Evolutionary conservation across 192 early-diverging fungal species (phyloP).

Genomic region (Linnemannia hyalina): DNA sequence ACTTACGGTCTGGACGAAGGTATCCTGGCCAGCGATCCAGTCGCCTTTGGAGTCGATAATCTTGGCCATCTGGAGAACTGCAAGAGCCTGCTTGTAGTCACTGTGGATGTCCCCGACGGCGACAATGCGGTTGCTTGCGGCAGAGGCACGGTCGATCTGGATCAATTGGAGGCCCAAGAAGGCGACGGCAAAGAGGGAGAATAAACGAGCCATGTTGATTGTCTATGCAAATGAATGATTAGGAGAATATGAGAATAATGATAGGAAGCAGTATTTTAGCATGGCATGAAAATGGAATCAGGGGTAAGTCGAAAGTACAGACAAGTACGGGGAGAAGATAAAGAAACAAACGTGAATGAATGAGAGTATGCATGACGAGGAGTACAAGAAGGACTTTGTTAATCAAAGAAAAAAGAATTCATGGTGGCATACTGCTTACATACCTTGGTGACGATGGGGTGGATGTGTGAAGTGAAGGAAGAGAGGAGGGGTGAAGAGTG

Average conservation of each 20-base stretch:
- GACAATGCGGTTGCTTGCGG: slow-evolving; percentile 63
- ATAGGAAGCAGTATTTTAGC: not conserved
- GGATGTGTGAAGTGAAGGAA: not conserved
- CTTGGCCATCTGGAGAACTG: slow-evolving; percentile 70
- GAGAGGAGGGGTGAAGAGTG: not conserved
- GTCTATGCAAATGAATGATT: not conserved
- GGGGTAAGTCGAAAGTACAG: not conserved
- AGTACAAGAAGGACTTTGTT: not conserved
- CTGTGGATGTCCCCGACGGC: slow-evolving; percentile 82
- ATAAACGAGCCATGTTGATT: not conserved
- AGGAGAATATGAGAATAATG: not conserved
- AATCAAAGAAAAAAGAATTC: not conserved
- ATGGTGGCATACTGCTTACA: not conserved
- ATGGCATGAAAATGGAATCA: not conserved
- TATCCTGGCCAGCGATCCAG: slow-evolving; percentile 67
- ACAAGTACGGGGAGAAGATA: not conserved
- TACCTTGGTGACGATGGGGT: too few species aligned
- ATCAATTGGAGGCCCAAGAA: slow-evolving; percentile 1
- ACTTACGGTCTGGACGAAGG: slow-evolving; percentile 76
- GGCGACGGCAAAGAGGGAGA: not conserved
- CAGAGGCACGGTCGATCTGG: not conserved
- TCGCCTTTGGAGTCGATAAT: slow-evolving; percentile 66
- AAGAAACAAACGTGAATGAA: not conserved
- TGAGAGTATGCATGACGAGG: not conserved
- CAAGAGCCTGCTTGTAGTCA: slow-evolving; percentile 65